Conservation (phyloP, 305 asterid genomes). For the Fraxinus baroniana region DNA sequence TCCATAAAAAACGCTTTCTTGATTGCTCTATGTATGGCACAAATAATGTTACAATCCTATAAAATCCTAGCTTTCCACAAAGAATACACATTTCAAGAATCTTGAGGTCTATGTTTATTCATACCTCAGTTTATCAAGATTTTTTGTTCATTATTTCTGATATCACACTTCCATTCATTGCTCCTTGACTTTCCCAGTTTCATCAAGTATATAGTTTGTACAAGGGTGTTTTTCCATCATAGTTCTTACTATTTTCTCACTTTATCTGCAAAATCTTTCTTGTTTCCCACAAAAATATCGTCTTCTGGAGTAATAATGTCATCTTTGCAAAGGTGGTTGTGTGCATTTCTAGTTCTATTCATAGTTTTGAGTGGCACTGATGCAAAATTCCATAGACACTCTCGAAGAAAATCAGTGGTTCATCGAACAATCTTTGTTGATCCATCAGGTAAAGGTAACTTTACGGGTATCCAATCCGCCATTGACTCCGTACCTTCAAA, state of each 20-base stretch:
- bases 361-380: conserved; percentile 3
- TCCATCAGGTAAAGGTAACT: conserved; percentile 45
- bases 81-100: not conserved
- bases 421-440: conserved; percentile 44
- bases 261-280: not conserved
- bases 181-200: conserved; percentile 1
- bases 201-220: not conserved
- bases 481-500: conserved; percentile 46
- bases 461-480: conserved; percentile 57
- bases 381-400: not conserved
- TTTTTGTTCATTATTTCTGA: not conserved
- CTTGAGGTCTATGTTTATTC: not conserved
- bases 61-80: not conserved
- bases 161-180: conserved; percentile 4
- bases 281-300: not conserved
- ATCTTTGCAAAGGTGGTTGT: not conserved
- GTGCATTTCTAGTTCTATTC: conserved; percentile 6
- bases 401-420: not conserved
- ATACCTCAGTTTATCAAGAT: not conserved
- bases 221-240: not conserved
- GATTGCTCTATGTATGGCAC: not conserved
- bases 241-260: not conserved
- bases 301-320: not conserved
- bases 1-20: not conserved
- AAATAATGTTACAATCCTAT: not conserved